Percentiles rank a stretch among this genome's conserved stretches.
phyloP scores from a whole-genome alignment of 108 stramenopile species.

The Pseudonitzschia multiseries region DNA sequence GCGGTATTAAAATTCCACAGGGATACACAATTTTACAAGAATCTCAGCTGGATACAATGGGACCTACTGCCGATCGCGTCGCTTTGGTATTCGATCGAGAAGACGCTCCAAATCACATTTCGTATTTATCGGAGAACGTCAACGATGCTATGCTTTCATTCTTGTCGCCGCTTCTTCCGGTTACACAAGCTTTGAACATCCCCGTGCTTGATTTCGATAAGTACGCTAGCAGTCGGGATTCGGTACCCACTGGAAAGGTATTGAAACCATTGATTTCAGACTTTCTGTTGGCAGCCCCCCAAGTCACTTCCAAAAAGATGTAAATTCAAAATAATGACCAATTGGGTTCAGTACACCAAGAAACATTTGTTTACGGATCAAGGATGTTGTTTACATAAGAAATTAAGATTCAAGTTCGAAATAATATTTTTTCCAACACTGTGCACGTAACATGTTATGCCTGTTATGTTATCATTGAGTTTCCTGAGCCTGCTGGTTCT shows the following conservation, averaged over 20 bases:
- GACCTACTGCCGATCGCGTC: constrained; percentile 13
- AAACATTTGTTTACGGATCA: too few species aligned
- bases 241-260: constrained; percentile 42
- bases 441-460: too few species aligned
- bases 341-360: too few species aligned
- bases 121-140: constrained; percentile 61
- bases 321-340: too few species aligned
- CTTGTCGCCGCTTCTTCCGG: constrained; percentile 69
- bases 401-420: too few species aligned
- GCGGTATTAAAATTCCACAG: constrained; percentile 17
- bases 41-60: constrained; percentile 16
- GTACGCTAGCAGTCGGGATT: constrained; percentile 56
- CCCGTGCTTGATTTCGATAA: constrained; percentile 81
- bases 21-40: constrained; percentile 28
- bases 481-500: too few species aligned
- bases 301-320: not conserved
- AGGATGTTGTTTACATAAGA: too few species aligned
- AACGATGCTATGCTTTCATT: constrained; percentile 78
- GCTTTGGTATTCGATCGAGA: constrained; percentile 54
- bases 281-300: constrained; percentile 35
- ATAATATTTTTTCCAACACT: too few species aligned
- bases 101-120: constrained; percentile 80
- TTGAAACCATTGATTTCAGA: constrained; percentile 53
- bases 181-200: constrained; percentile 57
- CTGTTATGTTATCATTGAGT: too few species aligned